Conservation (phyloP, 2,329 filamentous ascomycete species). For the Fusarium praegraminearum region DNA sequence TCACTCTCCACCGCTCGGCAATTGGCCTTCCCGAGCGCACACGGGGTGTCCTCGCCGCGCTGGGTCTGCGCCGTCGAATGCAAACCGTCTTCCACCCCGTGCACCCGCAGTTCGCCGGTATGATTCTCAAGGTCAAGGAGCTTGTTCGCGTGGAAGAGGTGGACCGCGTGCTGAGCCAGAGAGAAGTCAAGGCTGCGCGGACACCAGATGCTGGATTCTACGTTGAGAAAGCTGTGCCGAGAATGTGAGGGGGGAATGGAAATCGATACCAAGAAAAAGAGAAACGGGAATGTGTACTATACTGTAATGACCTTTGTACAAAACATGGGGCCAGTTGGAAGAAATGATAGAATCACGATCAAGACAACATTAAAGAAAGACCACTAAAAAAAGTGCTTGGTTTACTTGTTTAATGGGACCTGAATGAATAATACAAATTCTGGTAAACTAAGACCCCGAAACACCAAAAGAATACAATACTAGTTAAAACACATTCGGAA, state of each 20-base stretch:
- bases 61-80: slow-evolving; percentile 86
- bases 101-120: slow-evolving; percentile 82
- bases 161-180: slow-evolving; percentile 69
- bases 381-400: neutral
- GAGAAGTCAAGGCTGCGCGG: slow-evolving; percentile 77
- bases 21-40: slow-evolving; percentile 88
- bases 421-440: neutral
- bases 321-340: slow-evolving; percentile 26
- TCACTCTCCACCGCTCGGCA: slow-evolving; percentile 88
- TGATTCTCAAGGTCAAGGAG: slow-evolving; percentile 95
- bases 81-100: slow-evolving; percentile 92
- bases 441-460: slow-evolving; percentile 3
- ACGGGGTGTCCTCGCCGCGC: slow-evolving; percentile 82
- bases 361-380: slow-evolving; percentile 26
- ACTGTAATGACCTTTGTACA: slow-evolving; percentile 50
- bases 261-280: slow-evolving; percentile 5
- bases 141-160: slow-evolving; percentile 87
- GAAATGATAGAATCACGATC: slow-evolving; percentile 14
- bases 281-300: slow-evolving; percentile 46
- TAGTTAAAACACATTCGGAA: slow-evolving; percentile 23
- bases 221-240: slow-evolving; percentile 69
- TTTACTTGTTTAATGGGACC: neutral
- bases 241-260: slow-evolving; percentile 26
- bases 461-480: slow-evolving; percentile 14
- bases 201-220: slow-evolving; percentile 85